Conservation (phyloP, 768 basidiomycete species). For the Panaeolus cyanescens region DNA sequence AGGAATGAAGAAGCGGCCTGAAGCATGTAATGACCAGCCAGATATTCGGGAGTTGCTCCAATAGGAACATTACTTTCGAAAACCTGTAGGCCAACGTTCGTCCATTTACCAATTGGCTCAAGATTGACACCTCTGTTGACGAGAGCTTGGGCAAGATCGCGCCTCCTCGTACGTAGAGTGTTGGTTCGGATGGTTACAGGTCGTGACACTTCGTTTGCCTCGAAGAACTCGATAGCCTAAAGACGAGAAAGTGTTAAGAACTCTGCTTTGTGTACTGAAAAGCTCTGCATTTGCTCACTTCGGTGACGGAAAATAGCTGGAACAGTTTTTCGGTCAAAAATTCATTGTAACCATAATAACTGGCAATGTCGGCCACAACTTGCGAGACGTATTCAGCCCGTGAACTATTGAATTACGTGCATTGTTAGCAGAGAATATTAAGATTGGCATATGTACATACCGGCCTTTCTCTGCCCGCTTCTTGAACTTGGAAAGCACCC, state of each 20-base stretch:
- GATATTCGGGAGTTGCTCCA: slow-evolving; percentile 97
- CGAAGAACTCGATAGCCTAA: slow-evolving; percentile 97
- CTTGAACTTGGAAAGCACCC: slow-evolving; percentile 73
- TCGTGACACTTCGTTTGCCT: slow-evolving; percentile 92
- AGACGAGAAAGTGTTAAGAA: slow-evolving; percentile 8
- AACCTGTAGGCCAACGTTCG: slow-evolving; percentile 97
- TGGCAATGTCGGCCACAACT: slow-evolving; percentile 85
- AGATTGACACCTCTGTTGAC: slow-evolving; percentile 97
- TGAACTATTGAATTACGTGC: slow-evolving; percentile 49
- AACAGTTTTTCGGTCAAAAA: slow-evolving; percentile 95
- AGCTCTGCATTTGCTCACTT: slow-evolving; percentile 53
- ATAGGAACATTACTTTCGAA: slow-evolving; percentile 97
- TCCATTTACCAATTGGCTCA: slow-evolving; percentile 99
- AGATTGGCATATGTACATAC: slow-evolving; percentile 39
- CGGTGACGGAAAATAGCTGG: slow-evolving; percentile 87
- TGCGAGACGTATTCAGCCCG: slow-evolving; percentile 91
- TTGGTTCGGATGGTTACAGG: slow-evolving; percentile 99
- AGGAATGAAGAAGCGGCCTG: slow-evolving; percentile 99
- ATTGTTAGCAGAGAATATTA: slow-evolving; percentile 7
- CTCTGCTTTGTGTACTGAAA: neutral
- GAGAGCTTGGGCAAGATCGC: slow-evolving; percentile 91
- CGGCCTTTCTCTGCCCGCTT: slow-evolving; percentile 65
- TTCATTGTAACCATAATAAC: slow-evolving; percentile 97
- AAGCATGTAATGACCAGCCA: slow-evolving; percentile 99
- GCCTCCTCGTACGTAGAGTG: slow-evolving; percentile 88